These are phyloP conservation scores for Phellopilus nigrolimitatus DNA, from an alignment of 1,284 basidiomycete genomes.

Conservation along the genomic window DNA sequence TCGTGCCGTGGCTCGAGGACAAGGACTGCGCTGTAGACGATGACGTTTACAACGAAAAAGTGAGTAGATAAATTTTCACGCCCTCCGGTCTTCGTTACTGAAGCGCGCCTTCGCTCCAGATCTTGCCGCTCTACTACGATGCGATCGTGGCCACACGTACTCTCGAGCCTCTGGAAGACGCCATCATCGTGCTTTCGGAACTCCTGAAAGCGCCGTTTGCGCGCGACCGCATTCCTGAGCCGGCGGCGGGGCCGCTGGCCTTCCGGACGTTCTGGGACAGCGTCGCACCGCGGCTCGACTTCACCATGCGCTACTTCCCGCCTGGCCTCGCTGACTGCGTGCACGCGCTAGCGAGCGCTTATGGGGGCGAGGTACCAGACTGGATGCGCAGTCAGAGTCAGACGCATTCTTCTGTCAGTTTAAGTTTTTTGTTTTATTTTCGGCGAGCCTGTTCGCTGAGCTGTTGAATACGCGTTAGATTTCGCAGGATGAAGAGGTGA, in stretches of 20 bases:
- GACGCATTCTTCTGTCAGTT: too few species aligned
- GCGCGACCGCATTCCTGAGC: constrained; percentile 9
- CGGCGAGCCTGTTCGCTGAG: not conserved
- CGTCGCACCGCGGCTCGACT: constrained; percentile 5
- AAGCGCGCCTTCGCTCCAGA: not conserved
- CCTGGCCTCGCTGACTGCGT: constrained; percentile 8
- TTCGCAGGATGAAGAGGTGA: not conserved
- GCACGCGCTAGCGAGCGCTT: constrained; percentile 4
- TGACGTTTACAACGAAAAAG: constrained; percentile 11
- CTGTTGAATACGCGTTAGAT: not conserved
- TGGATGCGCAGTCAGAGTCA: constrained; percentile 15
- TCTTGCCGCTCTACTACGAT: constrained; percentile 13
- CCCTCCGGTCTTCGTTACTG: not conserved
- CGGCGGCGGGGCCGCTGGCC: constrained; percentile 8
- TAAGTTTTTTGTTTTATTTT: not conserved
- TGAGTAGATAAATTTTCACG: not conserved
- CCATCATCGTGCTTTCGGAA: constrained; percentile 1
- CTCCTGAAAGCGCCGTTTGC: constrained; percentile 10
- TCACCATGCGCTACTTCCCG: constrained; percentile 8
- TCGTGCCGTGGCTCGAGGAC: constrained; percentile 16
- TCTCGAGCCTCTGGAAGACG: constrained; percentile 2
- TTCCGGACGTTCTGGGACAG: constrained; percentile 17
- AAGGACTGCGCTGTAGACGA: not conserved
- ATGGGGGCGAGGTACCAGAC: constrained; percentile 12
- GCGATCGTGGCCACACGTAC: not conserved